Percentiles rank a stretch among this genome's conserved stretches.
phyloP scores from a whole-genome alignment of 2,329 filamentous ascomycete genomes.

The Aspergillus sp. region DNA sequence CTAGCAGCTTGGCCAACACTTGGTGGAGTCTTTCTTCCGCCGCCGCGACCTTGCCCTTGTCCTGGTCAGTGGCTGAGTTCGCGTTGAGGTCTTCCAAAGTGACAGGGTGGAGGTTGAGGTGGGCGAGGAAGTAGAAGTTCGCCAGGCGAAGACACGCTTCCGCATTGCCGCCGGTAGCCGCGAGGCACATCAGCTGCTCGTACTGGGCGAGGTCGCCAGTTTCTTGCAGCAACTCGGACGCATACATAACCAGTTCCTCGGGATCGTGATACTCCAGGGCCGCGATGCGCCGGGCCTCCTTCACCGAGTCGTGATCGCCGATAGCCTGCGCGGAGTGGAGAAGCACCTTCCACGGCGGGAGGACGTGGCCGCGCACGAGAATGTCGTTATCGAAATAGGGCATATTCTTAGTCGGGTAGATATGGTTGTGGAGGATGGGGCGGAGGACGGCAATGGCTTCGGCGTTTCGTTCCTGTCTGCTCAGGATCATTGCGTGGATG shows the following conservation, averaged over 20 bases:
- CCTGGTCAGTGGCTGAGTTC: not conserved
- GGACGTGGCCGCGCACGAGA: not conserved
- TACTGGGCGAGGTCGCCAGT: conserved; percentile 19
- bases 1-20: not conserved
- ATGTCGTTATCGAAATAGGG: conserved; percentile 4
- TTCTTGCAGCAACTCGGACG: conserved; percentile 6
- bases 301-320: not conserved
- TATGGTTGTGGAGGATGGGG: conserved; percentile 14
- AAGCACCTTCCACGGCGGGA: not conserved
- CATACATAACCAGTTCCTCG: conserved; percentile 13
- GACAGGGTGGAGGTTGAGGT: conserved; percentile 14
- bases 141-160: conserved; percentile 25
- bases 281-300: conserved; percentile 7
- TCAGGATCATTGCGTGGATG: conserved; percentile 19
- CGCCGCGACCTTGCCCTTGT: not conserved
- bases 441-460: conserved; percentile 16
- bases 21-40: not conserved
- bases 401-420: conserved; percentile 9
- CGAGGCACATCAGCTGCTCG: conserved; percentile 26
- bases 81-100: conserved; percentile 9
- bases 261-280: conserved; percentile 24
- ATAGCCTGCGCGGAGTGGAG: not conserved
- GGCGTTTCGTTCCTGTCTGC: conserved; percentile 10
- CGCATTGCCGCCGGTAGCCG: conserved; percentile 20
- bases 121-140: conserved; percentile 28